Percentiles rank a stretch among this genome's conserved stretches.
Evolutionary conservation across 2,329 filamentous ascomycete species (phyloP).

Genomic region (Sordariomycetes sp.): DNA sequence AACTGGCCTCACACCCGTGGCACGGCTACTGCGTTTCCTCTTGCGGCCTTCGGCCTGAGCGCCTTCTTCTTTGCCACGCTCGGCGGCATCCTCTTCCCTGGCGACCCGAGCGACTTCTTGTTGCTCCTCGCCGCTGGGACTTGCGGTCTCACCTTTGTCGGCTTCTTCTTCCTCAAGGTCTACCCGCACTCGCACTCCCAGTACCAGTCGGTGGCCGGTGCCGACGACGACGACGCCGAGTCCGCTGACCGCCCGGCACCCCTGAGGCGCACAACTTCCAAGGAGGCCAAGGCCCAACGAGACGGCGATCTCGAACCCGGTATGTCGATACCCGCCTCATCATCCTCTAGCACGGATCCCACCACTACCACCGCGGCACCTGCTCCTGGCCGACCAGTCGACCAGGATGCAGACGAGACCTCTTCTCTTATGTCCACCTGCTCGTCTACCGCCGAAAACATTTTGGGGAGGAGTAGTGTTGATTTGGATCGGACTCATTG

Average conservation of each 20-base stretch:
- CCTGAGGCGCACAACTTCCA: constrained; percentile 30
- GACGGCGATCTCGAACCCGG: constrained; percentile 50
- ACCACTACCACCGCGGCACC: neutral
- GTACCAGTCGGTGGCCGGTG: constrained; percentile 31
- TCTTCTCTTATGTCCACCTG: constrained; percentile 69
- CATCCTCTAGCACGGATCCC: constrained; percentile 17
- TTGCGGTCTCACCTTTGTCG: constrained; percentile 61
- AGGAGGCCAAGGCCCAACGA: constrained; percentile 28
- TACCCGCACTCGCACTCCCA: constrained; percentile 41
- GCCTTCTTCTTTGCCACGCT: constrained; percentile 91
- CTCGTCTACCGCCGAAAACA: constrained; percentile 40
- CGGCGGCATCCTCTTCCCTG: constrained; percentile 69
- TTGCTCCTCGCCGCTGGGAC: constrained; percentile 75
- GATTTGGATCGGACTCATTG: constrained; percentile 67
- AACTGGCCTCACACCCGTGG: constrained; percentile 90
- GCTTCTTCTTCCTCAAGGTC: constrained; percentile 79
- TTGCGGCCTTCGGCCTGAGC: constrained; percentile 88
- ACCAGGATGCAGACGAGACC: constrained; percentile 55
- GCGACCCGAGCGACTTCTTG: constrained; percentile 74
- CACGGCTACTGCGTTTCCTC: constrained; percentile 86
- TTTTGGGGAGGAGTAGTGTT: constrained; percentile 50
- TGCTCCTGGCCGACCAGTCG: constrained; percentile 6
- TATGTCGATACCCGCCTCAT: constrained; percentile 40
- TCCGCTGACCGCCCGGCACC: constrained; percentile 25
- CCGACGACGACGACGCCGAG: constrained; percentile 6